Base-by-base conservation (phyloP, 2,329 filamentous ascomycete genomes). In the Domatiomyces catenatus region DNA sequence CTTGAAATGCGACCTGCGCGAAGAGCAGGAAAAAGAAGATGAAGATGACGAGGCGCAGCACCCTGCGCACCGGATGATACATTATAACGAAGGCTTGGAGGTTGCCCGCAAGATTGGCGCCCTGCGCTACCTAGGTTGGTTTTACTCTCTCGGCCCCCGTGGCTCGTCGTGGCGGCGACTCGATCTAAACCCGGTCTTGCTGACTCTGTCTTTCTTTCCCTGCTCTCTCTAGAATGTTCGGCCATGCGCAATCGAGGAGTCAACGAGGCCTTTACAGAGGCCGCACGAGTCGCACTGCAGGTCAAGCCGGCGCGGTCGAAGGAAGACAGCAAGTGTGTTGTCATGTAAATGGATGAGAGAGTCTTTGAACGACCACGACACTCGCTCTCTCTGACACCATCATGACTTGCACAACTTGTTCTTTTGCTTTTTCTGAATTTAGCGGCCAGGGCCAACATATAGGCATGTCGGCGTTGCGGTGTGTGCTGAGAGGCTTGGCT, bases 221-320 rank as follows among this genome's bases (percentile, higher is more conserved):
- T 42, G 53, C 28, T 45, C 12, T 28, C n/a, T 22, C 20, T 61
- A 83, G 92, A 98, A 75, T 98, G 92, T 74, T 96, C 92, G 39
- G 92, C 92, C 51, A 96, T 96, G 81, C 84, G 89, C 70, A 98
- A 98, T 69, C 80, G 92, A 48, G 92, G 92, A 54, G 93, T 98
- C 63, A 95, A 96, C 69, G 92, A 98, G 69, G 92, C 92, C 44
- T 98, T 98, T 64, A 96, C 92, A 42, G 92, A 98, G 72, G 92
- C 92, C 42, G 90, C 92, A 20, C 84, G 93, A 62, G 92, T 98
- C 36, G 92, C 92, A 12, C 74, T 98, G 20, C 67, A 69, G 39
- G 71, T 72, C 32, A 72, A 71, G 56, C 64, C 68, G 15, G 61
- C 64, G 22, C 60, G 57, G 42, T 60, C 62, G 24, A 66, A 64